phyloP scores from a whole-genome alignment of 2,329 filamentous ascomycete genomes.

The Stagonosporopsis tanaceti region DNA sequence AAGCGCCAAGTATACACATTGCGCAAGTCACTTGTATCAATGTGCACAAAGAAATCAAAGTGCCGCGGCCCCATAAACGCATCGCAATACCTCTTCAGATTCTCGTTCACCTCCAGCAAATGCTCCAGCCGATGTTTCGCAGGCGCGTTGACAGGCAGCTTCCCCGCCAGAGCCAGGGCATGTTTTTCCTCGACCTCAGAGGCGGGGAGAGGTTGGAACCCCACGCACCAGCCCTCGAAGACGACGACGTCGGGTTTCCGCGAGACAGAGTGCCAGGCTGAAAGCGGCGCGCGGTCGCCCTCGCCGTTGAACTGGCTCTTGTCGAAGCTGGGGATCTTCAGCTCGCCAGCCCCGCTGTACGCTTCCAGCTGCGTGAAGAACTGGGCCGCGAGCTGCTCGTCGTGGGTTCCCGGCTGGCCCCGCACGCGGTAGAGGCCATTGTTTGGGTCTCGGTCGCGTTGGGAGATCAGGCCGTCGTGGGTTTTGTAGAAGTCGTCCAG shows the following conservation, averaged over 20 bases:
- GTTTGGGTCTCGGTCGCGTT: slow-evolving; percentile 69
- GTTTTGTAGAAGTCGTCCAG: slow-evolving; percentile 89
- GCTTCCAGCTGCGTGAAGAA: slow-evolving; percentile 69
- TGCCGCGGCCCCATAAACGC: slow-evolving; percentile 53
- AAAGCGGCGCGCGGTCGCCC: slow-evolving; percentile 74
- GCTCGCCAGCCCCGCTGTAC: slow-evolving; percentile 57
- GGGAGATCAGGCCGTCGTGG: slow-evolving; percentile 70
- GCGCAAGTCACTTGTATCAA: slow-evolving; percentile 74
- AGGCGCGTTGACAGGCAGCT: slow-evolving; percentile 55
- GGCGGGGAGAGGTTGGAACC: slow-evolving; percentile 73
- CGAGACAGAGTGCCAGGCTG: slow-evolving; percentile 68
- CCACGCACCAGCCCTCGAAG: slow-evolving; percentile 91
- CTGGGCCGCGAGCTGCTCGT: slow-evolving; percentile 68
- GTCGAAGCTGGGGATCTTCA: slow-evolving; percentile 79
- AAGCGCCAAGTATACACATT: slow-evolving; percentile 87
- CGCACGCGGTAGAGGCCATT: slow-evolving; percentile 83
- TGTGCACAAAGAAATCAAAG: slow-evolving; percentile 70
- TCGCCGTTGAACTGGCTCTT: slow-evolving; percentile 79
- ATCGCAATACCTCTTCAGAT: slow-evolving; percentile 60
- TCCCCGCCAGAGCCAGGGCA: slow-evolving; percentile 60
- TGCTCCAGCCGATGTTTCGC: slow-evolving; percentile 64
- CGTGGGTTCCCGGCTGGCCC: slow-evolving; percentile 85
- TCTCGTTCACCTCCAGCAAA: slow-evolving; percentile 66
- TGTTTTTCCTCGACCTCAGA: slow-evolving; percentile 64
- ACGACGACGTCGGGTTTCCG: slow-evolving; percentile 71